phyloP scores from a whole-genome alignment of 208 protist genomes.

The Crithidia fasciculata region DNA sequence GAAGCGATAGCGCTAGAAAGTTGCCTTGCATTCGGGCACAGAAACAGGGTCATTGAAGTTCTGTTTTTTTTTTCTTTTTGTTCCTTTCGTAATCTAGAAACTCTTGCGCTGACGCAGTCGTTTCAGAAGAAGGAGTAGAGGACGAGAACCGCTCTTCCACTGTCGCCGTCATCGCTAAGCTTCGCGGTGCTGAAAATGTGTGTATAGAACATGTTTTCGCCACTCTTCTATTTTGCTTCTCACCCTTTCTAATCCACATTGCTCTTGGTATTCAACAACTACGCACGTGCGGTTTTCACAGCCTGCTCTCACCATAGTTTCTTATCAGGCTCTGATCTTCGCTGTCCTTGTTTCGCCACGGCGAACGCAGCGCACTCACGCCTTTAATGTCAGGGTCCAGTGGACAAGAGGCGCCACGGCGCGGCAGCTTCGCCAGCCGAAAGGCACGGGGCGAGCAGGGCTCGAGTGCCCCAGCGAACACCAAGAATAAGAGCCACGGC shows the following conservation, averaged over 20 bases:
- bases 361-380: too few relatives aligned
- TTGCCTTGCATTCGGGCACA: background rate
- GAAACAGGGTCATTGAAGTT: background rate
- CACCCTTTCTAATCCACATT: too few relatives aligned
- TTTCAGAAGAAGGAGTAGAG: too few relatives aligned
- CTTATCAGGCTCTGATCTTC: background rate
- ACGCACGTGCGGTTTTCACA: too few relatives aligned
- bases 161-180: too few relatives aligned
- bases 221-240: too few relatives aligned
- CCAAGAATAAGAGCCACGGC: conserved; percentile 36
- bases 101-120: background rate
- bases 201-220: too few relatives aligned
- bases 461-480: background rate
- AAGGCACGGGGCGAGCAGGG: conserved; percentile 27
- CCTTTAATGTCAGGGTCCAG: conserved; percentile 16
- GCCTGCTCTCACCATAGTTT: too few relatives aligned
- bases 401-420: background rate
- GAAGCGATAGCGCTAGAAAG: too few relatives aligned
- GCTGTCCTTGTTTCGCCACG: background rate
- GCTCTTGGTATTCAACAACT: too few relatives aligned
- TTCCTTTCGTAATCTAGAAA: background rate
- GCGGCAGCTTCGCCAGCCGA: conserved; percentile 23
- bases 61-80: background rate
- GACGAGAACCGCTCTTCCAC: too few relatives aligned
- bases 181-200: too few relatives aligned